Percentiles rank a stretch among this genome's conserved stretches.
Evolutionary conservation across 768 basidiomycete genomes (phyloP).

Genomic region (Zangia roseola): DNA sequence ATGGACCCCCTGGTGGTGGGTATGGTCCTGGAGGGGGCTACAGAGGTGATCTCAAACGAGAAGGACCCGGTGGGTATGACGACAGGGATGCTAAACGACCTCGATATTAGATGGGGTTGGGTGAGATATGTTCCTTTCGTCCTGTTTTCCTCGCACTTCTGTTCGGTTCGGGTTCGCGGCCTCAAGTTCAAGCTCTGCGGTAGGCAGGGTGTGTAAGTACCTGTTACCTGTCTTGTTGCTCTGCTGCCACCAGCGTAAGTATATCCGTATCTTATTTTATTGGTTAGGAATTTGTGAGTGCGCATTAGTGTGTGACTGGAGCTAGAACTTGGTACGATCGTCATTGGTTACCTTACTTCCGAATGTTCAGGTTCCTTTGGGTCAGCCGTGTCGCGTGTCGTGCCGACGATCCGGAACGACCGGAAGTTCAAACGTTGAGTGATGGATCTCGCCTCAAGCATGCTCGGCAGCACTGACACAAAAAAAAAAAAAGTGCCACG

Average conservation of each 20-base stretch:
- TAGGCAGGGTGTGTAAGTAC: constrained; percentile 38
- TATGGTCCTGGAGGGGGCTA: constrained; percentile 50
- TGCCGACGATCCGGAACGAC: background rate
- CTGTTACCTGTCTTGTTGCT: constrained; percentile 26
- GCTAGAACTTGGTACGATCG: constrained; percentile 8
- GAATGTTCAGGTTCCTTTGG: background rate
- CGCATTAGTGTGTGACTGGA: constrained; percentile 3
- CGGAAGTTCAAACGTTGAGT: no score
- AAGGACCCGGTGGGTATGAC: constrained; percentile 73
- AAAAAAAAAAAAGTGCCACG: constrained; percentile 22
- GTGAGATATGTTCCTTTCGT: constrained; percentile 32
- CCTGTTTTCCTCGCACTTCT: constrained; percentile 23
- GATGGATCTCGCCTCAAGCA: constrained; percentile 15
- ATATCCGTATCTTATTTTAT: constrained; percentile 34
- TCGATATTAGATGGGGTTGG: constrained; percentile 60
- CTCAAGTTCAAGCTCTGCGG: constrained; percentile 26
- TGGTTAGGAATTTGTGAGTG: constrained; percentile 10
- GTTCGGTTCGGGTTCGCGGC: constrained; percentile 20
- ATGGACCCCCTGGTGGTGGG: constrained; percentile 47
- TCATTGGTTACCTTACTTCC: background rate
- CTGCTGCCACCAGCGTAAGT: constrained; percentile 33
- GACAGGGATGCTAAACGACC: constrained; percentile 82
- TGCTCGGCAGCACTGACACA: constrained; percentile 15
- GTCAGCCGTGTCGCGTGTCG: background rate
- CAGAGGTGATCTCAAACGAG: constrained; percentile 75